Base-by-base conservation (phyloP, 768 basidiomycete species). In the Suillus cothurnatus region DNA sequence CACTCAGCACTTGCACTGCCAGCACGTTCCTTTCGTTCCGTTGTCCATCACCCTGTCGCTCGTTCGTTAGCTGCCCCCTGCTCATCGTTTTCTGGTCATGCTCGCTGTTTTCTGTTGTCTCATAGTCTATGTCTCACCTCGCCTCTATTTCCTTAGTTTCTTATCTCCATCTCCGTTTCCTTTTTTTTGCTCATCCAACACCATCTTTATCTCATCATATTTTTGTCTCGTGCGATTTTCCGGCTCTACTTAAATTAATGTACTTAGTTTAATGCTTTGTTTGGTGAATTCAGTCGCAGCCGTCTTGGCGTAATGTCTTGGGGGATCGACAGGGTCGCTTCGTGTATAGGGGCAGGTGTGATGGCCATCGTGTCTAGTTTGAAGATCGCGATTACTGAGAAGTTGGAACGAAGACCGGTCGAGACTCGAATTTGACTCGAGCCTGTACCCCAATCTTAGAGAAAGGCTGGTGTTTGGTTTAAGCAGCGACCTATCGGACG, bases 241-340 rank as follows among this genome's bases (percentile, higher is more conserved):
- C 19, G 57, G 56, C 31, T 21, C 55, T 56, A 21, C 26, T 41
- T 58, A 62, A 31, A 63, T 32, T 74, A 76, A 76, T 73, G 73
- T 74, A 76, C 47, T 62, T 72, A 70, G 69, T 68, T 41, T 74
- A 76, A 71, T 74, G 39, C 72, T 52, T 9, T 34, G 34, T 9
- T 52, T 55, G 32, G 53, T 55, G 53, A 55, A 55, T 36, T 14
- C 53, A 55, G 21, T 32, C 31, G 31, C 21, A 55, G 32, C 53
- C 21, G 3, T 12, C n/a, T 32, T 55, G 53, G 21, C 32, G 31
- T 12, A 34, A 7, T 14, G 53, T n/a, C 28, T n/a, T 34, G 21
- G 12, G 19, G 32, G 53, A 55, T 55, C 53, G 43, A 61, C 43
- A 49, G 43, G 32, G 61, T 23, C 31, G 23, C 28, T 7, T 28